These are phyloP conservation scores for Fusarium falciforme DNA, from an alignment of 2,329 filamentous ascomycete genomes.

Conservation along the genomic window DNA sequence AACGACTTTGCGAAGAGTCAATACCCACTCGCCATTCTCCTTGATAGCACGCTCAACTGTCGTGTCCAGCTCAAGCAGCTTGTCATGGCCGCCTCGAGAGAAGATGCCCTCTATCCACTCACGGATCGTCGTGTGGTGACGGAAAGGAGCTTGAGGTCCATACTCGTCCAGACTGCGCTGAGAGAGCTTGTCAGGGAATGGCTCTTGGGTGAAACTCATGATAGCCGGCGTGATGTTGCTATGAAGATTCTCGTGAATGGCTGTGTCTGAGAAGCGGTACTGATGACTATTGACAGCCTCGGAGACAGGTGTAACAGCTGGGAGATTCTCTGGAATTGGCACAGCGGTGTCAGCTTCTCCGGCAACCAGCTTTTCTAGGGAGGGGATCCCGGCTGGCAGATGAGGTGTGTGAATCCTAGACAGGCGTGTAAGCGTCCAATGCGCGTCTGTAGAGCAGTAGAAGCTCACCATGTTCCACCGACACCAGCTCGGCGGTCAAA, in stretches of 20 bases:
- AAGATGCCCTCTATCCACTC: constrained; percentile 28
- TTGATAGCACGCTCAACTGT: constrained; percentile 18
- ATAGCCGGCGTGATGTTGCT: constrained; percentile 26
- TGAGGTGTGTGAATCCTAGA: constrained; percentile 20
- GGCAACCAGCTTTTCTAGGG: background rate
- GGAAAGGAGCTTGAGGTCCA: constrained; percentile 1
- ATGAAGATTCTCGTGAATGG: constrained; percentile 26
- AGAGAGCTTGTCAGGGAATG: constrained; percentile 9
- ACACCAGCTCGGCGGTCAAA: constrained; percentile 22
- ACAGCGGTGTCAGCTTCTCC: constrained; percentile 26
- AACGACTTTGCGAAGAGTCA: constrained; percentile 19
- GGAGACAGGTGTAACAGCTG: constrained; percentile 28
- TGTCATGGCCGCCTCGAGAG: background rate
- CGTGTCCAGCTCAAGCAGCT: constrained; percentile 16
- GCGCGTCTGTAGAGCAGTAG: background rate
- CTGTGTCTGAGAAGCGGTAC: constrained; percentile 30
- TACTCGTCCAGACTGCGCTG: constrained; percentile 7
- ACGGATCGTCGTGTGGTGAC: constrained; percentile 18
- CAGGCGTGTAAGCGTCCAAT: background rate
- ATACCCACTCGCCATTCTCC: constrained; percentile 8
- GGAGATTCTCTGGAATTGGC: constrained; percentile 20
- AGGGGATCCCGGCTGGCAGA: constrained; percentile 13
- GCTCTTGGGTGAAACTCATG: constrained; percentile 26
- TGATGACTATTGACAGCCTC: constrained; percentile 34
- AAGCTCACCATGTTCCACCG: constrained; percentile 23